Base-by-base conservation (phyloP, 441 rosid species). In the Geranium incanum region DNA sequence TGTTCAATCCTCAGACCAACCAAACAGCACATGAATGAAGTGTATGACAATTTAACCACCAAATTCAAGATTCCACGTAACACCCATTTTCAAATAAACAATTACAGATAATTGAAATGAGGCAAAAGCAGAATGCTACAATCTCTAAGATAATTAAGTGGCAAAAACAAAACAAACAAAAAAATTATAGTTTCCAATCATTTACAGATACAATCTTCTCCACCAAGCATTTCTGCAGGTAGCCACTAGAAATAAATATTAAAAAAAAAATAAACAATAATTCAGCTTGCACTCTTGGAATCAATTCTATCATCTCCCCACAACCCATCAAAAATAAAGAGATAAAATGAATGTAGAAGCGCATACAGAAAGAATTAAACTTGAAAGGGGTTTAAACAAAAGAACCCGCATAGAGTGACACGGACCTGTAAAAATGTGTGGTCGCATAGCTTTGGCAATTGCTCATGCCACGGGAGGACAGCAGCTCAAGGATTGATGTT, bases 401-500 rank as follows among this genome's bases (percentile, higher is more conserved):
- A 71, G 37, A 68, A 66, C 69, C 74, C 74, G 78, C 67, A 67
- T 48, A 69, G 48, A 72, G 74, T 28, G 77, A 74, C 70, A 39
- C 43, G 65, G 74, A 81, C 83, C 87, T 72, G 73, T 64, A 65
- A 78, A 71, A 72, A 68, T 43, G 36, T 65, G 43, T 15, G 74
- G 77, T 38, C 72, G 8, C 43, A 39, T 7, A 39, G 72, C 70
- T 52, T 4, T 4, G 5, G 43, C 8, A 4, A 39, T 39, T 4
- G 43, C 5, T 4, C 43, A 39, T 55, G 66, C 23, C 1, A 71
- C 33, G 23, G 64, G 7, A 23, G 2, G 36, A 1, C 59, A 28
- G 72, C n/a, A 48, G 57, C 77, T 77, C 80, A 91, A 9, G 93
- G 95, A 83, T 84, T 90, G 81, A 93, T 87, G 89, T 93, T 93